Conservation (phyloP, 1,284 basidiomycete species). For the Ceraceosorus guamensis region DNA sequence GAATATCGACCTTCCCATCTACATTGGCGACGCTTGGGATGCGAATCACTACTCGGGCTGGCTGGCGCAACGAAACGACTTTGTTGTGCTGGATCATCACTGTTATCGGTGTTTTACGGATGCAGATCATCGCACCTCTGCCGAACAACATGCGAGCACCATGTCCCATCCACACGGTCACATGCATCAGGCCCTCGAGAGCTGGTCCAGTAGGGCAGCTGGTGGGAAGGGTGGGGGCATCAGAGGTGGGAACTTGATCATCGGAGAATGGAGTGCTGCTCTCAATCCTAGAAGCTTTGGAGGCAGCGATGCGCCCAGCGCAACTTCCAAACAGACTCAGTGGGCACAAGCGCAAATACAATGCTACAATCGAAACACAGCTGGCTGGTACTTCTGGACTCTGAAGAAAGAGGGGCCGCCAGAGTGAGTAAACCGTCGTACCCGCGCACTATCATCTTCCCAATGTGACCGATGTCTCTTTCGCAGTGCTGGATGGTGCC, state of each 20-base stretch:
- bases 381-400: slow-evolving; percentile 83
- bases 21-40: slow-evolving; percentile 70
- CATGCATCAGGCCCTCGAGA: not conserved
- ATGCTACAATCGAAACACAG: slow-evolving; percentile 61
- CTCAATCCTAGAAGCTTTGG: slow-evolving; percentile 62
- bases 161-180: slow-evolving; percentile 16
- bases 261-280: slow-evolving; percentile 72
- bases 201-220: slow-evolving; percentile 13
- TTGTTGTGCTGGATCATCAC: slow-evolving; percentile 19
- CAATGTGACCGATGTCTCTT: not conserved
- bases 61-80: slow-evolving; percentile 50
- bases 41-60: slow-evolving; percentile 64
- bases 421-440: slow-evolving; percentile 50
- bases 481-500: slow-evolving; percentile 62
- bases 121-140: slow-evolving; percentile 58
- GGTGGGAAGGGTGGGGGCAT: too few relatives aligned
- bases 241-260: slow-evolving; percentile 63
- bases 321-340: slow-evolving; percentile 51
- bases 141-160: slow-evolving; percentile 54
- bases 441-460: not conserved
- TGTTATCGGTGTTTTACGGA: slow-evolving; percentile 74
- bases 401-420: slow-evolving; percentile 66
- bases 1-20: slow-evolving; percentile 50
- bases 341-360: slow-evolving; percentile 60
- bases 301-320: slow-evolving; percentile 6